Conservation (phyloP, 495 filamentous ascomycete genomes). For the Rusavskia elegans region DNA sequence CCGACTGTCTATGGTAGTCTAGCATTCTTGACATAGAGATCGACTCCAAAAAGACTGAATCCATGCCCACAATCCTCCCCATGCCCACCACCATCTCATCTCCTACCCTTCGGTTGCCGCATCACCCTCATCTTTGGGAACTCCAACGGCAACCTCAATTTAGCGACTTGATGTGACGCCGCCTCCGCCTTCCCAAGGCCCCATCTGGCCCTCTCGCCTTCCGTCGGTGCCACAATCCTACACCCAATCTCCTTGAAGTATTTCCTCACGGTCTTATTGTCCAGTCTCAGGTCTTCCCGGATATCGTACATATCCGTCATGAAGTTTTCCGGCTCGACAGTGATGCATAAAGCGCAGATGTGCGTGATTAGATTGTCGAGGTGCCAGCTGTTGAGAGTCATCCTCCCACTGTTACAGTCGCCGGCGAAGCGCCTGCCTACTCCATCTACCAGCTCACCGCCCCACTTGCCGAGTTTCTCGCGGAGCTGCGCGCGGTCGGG, state of each 20-base stretch:
- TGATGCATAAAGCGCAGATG: slow-evolving; percentile 48
- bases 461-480: slow-evolving; percentile 18
- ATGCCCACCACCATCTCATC: too few relatives aligned
- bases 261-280: slow-evolving; percentile 37
- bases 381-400: slow-evolving; percentile 41
- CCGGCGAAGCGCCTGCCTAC: slow-evolving; percentile 57
- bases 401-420: slow-evolving; percentile 16
- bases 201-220: slow-evolving; percentile 27
- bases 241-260: slow-evolving; percentile 65
- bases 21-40: too few relatives aligned
- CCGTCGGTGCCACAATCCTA: slow-evolving; percentile 24
- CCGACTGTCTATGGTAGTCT: too few relatives aligned
- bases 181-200: slow-evolving; percentile 42
- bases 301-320: slow-evolving; percentile 62
- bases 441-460: slow-evolving; percentile 49
- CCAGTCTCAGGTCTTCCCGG: slow-evolving; percentile 62
- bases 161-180: slow-evolving; percentile 43
- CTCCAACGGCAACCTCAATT: slow-evolving; percentile 60
- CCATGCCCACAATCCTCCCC: too few relatives aligned
- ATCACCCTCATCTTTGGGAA: slow-evolving; percentile 49
- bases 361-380: slow-evolving; percentile 50
- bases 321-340: slow-evolving; percentile 48
- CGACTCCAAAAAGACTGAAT: too few relatives aligned
- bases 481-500: background rate
- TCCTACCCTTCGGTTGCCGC: too few relatives aligned